Evolutionary conservation across 23 red algal genomes (phyloP).

Genomic region (Chondrus crispus): DNA sequence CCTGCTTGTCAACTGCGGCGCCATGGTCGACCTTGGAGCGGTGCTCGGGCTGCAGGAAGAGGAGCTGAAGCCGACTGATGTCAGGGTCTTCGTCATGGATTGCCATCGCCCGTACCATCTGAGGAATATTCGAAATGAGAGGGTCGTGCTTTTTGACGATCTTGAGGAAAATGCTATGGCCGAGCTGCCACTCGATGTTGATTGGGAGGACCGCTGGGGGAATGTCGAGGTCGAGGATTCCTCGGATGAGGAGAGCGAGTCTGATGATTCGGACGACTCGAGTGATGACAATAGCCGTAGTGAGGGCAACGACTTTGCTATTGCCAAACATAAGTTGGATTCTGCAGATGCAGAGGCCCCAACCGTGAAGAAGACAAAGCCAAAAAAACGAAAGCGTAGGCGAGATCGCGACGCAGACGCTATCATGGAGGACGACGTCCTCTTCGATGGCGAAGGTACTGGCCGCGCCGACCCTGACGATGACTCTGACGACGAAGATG

Average conservation of each 20-base stretch:
- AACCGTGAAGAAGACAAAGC: neutral
- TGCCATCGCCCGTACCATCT: slow-evolving; percentile 87
- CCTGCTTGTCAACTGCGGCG: slow-evolving; percentile 83
- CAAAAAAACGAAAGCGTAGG: neutral
- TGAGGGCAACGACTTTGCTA: neutral
- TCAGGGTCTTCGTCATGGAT: slow-evolving; percentile 86
- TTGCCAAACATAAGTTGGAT: neutral
- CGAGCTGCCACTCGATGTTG: slow-evolving; percentile 41
- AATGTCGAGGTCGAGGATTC: slow-evolving; percentile 44
- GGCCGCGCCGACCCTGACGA: neutral
- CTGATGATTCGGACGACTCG: neutral
- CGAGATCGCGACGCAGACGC: neutral
- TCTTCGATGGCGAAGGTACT: neutral
- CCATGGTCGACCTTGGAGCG: slow-evolving; percentile 65
- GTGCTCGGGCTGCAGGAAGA: slow-evolving; percentile 31
- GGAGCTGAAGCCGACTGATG: neutral
- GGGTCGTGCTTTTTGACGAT: slow-evolving; percentile 79
- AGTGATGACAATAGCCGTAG: neutral
- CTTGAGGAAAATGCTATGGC: slow-evolving; percentile 29
- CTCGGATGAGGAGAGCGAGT: slow-evolving; percentile 48
- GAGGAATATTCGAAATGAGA: slow-evolving; percentile 63
- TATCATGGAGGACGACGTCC: neutral
- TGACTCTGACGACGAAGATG: slow-evolving; percentile 27
- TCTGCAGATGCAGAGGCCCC: neutral
- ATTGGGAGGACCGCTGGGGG: slow-evolving; percentile 64